Conservation (phyloP, 2,329 filamentous ascomycete species). For the Colletotrichum sp. region DNA sequence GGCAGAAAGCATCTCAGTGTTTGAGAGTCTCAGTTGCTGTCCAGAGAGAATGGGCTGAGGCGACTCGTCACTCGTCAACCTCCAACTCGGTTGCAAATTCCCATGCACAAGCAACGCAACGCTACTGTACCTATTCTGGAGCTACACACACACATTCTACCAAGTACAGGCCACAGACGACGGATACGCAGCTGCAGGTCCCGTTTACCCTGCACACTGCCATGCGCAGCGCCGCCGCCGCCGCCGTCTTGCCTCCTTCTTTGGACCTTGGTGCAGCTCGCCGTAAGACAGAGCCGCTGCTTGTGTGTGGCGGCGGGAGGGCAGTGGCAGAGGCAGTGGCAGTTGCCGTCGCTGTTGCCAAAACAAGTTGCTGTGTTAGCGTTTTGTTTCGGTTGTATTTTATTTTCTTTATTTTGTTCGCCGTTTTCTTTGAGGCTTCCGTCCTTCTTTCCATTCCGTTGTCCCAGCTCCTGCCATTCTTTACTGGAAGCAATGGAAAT, state of each 20-base stretch:
- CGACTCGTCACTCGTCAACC: constrained; percentile 7
- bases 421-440: neutral
- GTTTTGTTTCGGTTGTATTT: neutral
- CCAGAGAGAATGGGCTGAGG: neutral
- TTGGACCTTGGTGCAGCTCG: neutral
- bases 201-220: neutral
- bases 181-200: constrained; percentile 13
- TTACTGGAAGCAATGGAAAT: neutral
- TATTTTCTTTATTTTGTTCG: neutral
- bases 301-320: constrained; percentile 10
- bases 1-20: neutral
- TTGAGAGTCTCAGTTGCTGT: neutral
- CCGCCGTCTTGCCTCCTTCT: neutral
- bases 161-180: neutral
- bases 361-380: neutral
- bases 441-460: neutral
- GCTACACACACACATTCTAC: neutral
- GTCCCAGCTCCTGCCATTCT: neutral
- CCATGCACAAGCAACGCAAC: neutral
- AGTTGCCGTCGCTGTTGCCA: constrained; percentile 27
- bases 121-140: neutral
- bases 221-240: neutral
- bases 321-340: constrained; percentile 40
- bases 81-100: constrained; percentile 6
- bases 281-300: neutral